Conservation (phyloP, 805 yeast genomes). For the Wickerhamiella dianesei region DNA sequence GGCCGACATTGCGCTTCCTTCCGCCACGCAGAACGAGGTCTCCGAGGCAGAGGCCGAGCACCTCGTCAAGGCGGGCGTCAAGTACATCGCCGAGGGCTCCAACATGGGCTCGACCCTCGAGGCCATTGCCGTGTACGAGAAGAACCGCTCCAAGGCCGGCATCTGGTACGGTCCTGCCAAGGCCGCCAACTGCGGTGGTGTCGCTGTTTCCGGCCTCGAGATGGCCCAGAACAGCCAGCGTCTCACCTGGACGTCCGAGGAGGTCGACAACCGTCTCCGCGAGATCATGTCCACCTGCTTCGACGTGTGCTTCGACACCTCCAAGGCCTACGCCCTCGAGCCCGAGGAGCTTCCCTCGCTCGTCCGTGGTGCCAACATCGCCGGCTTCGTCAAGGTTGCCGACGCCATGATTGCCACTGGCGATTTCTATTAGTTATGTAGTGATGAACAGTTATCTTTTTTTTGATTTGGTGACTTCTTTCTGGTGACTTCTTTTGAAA, state of each 20-base stretch:
- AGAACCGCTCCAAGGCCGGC: slow-evolving; percentile 30
- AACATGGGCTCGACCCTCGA: slow-evolving; percentile 98
- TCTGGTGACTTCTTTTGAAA: no score
- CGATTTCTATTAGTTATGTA: slow-evolving; percentile 32
- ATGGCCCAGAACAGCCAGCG: slow-evolving; percentile 99
- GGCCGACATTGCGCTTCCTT: slow-evolving; percentile 93
- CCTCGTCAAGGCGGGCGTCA: slow-evolving; percentile 80
- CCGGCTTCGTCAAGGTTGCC: slow-evolving; percentile 97
- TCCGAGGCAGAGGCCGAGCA: slow-evolving; percentile 94
- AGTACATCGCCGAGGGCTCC: slow-evolving; percentile 96
- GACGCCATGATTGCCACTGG: slow-evolving; percentile 98
- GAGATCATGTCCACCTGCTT: slow-evolving; percentile 87
- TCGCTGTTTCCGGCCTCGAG: slow-evolving; percentile 94
- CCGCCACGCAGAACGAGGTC: slow-evolving; percentile 97
- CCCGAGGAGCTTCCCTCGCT: slow-evolving; percentile 71
- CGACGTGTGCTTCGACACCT: slow-evolving; percentile 82
- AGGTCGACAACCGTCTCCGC: slow-evolving; percentile 84
- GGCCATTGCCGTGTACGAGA: slow-evolving; percentile 87
- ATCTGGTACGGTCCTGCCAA: slow-evolving; percentile 99
- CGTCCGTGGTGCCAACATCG: slow-evolving; percentile 98
- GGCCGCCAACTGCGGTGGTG: slow-evolving; percentile 99
- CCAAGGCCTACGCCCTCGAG: slow-evolving; percentile 65
- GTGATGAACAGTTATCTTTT: neutral
- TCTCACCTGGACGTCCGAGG: slow-evolving; percentile 78
- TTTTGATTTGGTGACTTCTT: no score